Evolutionary conservation across 202 grass and related monocot species (phyloP), one percentile per base, ranked within the genome.

Genomic region (Carex arenaria): DNA sequence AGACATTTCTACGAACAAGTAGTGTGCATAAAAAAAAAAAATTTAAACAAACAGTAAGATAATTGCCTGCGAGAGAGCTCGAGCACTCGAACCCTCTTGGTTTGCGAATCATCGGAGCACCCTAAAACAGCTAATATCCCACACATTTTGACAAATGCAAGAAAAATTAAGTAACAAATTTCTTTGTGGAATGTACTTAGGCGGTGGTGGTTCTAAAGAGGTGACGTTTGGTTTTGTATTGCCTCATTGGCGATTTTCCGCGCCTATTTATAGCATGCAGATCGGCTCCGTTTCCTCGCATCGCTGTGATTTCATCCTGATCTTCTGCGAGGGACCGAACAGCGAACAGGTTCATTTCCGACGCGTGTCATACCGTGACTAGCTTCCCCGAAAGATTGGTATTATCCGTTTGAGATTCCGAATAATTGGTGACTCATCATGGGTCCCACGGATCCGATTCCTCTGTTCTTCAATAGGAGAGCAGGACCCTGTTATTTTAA

Each of bases 31-130:
- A 40, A 22, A 67, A 75, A 65, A 38, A 23, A 31, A 20, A 49
- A 55, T 0, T 49, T 23, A 31, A 3, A 78, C 18, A 36, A 31
- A 61, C 55, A n/a, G 19, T 30, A 66, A 82, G 84, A 80, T 73
- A n/a, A 86, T 92, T 98, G 91, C 95, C 93, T 98, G 70, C 95
- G 88, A 86, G 96, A 90, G 93, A 92, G 92, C 86, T 94, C 61
- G 85, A 99, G 93, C 82, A 99, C 45, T 83, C 91, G 96, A 76
- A 94, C 93, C 83, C 93, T 89, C 84, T 84, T 93, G 7, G 88
- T 88, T 84, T 95, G 96, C 26, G 96, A 94, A 26, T 89, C 89
- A 81, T 99, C 89, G 67, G 88, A 70, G 73, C 93, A 95, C 10
- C 96, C 93, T n/a, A 99, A 86, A 30, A 92, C 91, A 73, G 96